phyloP scores from a whole-genome alignment of 768 basidiomycete genomes.

The Leccinum longicurvipes region DNA sequence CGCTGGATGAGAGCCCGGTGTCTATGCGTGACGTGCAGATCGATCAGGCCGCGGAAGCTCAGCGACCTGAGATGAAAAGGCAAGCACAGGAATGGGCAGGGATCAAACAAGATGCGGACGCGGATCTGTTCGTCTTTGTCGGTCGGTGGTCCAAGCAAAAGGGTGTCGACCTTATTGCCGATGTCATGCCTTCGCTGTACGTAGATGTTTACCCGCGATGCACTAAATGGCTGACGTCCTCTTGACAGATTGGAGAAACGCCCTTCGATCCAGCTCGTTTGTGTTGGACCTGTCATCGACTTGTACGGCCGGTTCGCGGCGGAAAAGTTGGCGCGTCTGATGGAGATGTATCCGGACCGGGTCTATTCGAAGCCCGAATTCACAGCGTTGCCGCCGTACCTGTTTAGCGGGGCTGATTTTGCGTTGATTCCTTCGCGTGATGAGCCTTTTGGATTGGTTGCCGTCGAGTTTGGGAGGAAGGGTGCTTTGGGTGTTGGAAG shows the following conservation, averaged over 20 bases:
- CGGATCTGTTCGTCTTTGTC: conserved; percentile 93
- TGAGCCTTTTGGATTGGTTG: conserved; percentile 93
- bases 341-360: conserved; percentile 93
- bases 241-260: conserved; percentile 74
- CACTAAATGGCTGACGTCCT: background rate
- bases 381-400: conserved; percentile 86
- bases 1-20: conserved; percentile 76
- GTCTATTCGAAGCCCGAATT: conserved; percentile 97
- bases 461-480: conserved; percentile 95
- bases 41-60: conserved; percentile 81
- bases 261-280: conserved; percentile 79
- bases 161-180: conserved; percentile 95
- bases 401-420: conserved; percentile 95
- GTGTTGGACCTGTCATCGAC: conserved; percentile 93
- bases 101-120: conserved; percentile 84
- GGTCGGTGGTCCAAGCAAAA: conserved; percentile 99
- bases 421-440: conserved; percentile 94
- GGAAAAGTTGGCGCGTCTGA: conserved; percentile 86
- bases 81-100: conserved; percentile 96
- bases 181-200: conserved; percentile 87
- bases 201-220: conserved; percentile 26
- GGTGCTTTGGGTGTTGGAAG: conserved; percentile 95
- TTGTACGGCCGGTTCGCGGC: conserved; percentile 94
- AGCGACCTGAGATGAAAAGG: conserved; percentile 85
- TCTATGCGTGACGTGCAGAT: conserved; percentile 70